phyloP scores from a whole-genome alignment of 2,329 filamentous ascomycete species.

The Penicillium sclerotigenum region DNA sequence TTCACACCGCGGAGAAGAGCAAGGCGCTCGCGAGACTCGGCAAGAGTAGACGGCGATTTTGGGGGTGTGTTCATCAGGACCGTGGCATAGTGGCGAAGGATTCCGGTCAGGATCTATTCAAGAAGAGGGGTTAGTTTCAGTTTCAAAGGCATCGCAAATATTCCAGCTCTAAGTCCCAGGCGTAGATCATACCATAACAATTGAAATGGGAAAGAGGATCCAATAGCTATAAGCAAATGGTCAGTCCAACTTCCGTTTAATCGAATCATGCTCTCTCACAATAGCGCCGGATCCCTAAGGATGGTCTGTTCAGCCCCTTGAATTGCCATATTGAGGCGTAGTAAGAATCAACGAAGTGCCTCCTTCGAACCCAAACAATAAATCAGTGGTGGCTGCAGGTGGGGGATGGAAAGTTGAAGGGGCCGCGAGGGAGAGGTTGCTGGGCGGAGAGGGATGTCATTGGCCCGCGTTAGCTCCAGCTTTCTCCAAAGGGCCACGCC shows the following conservation, averaged over 20 bases:
- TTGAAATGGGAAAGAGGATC: slow-evolving; percentile 95
- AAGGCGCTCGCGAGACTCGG: slow-evolving; percentile 71
- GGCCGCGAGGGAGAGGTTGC: slow-evolving; percentile 18
- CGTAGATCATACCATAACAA: slow-evolving; percentile 72
- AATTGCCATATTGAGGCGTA: slow-evolving; percentile 63
- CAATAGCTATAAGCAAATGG: slow-evolving; percentile 68
- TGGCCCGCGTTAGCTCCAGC: slow-evolving; percentile 25
- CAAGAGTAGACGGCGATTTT: slow-evolving; percentile 67
- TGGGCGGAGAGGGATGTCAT: slow-evolving; percentile 19
- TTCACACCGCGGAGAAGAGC: slow-evolving; percentile 79
- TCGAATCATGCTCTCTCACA: slow-evolving; percentile 58
- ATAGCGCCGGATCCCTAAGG: slow-evolving; percentile 95
- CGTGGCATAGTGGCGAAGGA: slow-evolving; percentile 92
- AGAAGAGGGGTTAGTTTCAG: background rate
- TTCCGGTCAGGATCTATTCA: slow-evolving; percentile 76
- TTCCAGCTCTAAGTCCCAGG: background rate
- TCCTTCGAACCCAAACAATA: background rate
- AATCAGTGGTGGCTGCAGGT: slow-evolving; percentile 7
- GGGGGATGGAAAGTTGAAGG: slow-evolving; percentile 14
- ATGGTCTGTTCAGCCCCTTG: slow-evolving; percentile 87
- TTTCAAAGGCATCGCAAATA: background rate
- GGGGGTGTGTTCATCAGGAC: slow-evolving; percentile 83
- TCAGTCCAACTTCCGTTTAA: slow-evolving; percentile 14
- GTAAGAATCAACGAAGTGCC: background rate
- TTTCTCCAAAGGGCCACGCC: slow-evolving; percentile 37